Evolutionary conservation across 73 alveolate species (phyloP).

Genomic region (Blepharisma japonicum): DNA sequence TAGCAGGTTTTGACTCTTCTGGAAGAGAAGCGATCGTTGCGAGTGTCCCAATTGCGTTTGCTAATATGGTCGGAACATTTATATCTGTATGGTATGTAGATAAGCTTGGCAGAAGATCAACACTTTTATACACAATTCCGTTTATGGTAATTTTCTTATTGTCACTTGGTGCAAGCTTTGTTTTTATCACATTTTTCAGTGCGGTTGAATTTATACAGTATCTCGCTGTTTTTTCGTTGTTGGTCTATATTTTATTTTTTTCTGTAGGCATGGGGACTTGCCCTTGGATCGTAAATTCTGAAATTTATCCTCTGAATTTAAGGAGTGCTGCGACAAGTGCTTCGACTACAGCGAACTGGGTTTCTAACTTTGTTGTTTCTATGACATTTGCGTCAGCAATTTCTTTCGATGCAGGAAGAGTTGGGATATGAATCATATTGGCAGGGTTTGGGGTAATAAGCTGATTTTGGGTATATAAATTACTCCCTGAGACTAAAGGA

Average conservation of each 20-base stretch:
- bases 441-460: background rate
- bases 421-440: background rate
- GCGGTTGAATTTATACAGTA: background rate
- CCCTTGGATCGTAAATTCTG: background rate
- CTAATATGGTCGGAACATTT: background rate
- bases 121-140: background rate
- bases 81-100: background rate
- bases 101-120: background rate
- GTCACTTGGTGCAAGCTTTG: background rate
- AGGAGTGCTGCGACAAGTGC: background rate
- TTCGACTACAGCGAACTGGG: background rate
- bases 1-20: background rate
- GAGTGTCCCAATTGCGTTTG: background rate
- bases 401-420: conserved; percentile 5
- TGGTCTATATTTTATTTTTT: background rate
- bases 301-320: conserved; percentile 6
- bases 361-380: background rate
- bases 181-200: background rate
- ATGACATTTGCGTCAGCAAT: background rate
- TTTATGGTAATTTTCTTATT: background rate
- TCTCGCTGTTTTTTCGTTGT: background rate
- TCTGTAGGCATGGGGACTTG: background rate
- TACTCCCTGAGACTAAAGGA: background rate
- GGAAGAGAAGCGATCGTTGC: background rate
- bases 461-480: background rate